Base-by-base conservation (phyloP, 2,329 filamentous ascomycete species). In the Sporothrix phasma region DNA sequence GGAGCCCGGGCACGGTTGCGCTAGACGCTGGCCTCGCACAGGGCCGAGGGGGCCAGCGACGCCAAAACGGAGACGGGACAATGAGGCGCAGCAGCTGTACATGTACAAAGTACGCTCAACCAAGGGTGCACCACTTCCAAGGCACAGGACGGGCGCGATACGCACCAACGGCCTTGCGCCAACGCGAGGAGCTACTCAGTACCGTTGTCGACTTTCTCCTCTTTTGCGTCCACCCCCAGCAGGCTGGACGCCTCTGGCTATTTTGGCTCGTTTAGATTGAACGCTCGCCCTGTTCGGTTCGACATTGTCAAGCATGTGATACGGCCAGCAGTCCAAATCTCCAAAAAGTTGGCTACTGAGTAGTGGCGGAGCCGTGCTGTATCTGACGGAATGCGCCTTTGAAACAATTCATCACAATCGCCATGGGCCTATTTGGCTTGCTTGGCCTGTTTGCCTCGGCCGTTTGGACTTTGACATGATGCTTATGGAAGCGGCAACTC, bases 321-420 rank as follows among this genome's bases (percentile, higher is more conserved):
- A 11, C 11, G n/a, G n/a, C n/a, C n/a, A n/a, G n/a, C n/a, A n/a
- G n/a, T n/a, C n/a, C n/a, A n/a, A n/a, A n/a, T n/a, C 37, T 56
- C 31, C 24, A 56, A 24, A 47, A 56, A 56, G 51, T 56, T 56
- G 51, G 51, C 51, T 31, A 56, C n/a, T n/a, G n/a, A n/a, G n/a
- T n/a, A n/a, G 11, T 37, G 51, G 47, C 51, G 51, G 51, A 31
- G 51, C 51, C 51, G 31, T 56, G 31, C 51, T 56, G 10, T 37
- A 39, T 54, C 10, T 39, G 51, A 39, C 45, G 11, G 47, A 0
- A 8, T 5, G 31, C 5, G 31, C n/a, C n/a, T n/a, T n/a, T n/a
- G n/a, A n/a, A n/a, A n/a, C n/a, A n/a, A n/a, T n/a, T n/a, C n/a
- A n/a, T n/a, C n/a, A n/a, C n/a, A n/a, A n/a, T n/a, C n/a, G n/a